A percentile compares a stretch with the other conserved stretches of the same genome.
Evolutionary conservation across 139 green algal genomes (phyloP).

Genomic region (Eudorina sp.): DNA sequence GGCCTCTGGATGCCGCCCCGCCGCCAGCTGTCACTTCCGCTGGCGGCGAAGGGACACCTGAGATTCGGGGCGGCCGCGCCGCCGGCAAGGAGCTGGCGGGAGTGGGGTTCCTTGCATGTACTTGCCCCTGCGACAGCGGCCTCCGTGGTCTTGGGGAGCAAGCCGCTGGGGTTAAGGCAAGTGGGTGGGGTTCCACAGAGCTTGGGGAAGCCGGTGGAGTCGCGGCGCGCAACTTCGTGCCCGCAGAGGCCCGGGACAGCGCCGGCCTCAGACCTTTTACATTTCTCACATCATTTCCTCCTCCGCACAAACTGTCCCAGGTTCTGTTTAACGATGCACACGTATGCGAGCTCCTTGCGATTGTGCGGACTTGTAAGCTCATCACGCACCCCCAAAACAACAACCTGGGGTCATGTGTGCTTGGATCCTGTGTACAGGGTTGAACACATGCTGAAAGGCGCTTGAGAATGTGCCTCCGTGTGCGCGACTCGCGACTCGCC

Average conservation of each 20-base stretch:
- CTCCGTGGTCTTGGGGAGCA: neutral
- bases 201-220: neutral
- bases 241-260: neutral
- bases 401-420: no score
- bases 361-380: no score
- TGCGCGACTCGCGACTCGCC: no score
- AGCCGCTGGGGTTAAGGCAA: slow-evolving; percentile 34
- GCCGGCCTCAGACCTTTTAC: slow-evolving; percentile 52
- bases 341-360: no score
- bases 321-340: no score
- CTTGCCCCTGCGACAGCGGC: slow-evolving; percentile 48
- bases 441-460: no score
- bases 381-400: no score
- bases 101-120: neutral
- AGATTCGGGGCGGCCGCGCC: neutral
- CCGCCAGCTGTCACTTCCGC: slow-evolving; percentile 27
- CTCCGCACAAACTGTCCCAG: no score
- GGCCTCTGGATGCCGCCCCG: neutral
- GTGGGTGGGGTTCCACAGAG: neutral
- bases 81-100: neutral
- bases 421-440: no score
- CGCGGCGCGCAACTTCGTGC: neutral
- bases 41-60: neutral
- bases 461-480: no score
- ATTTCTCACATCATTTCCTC: slow-evolving; percentile 40